Evolutionary conservation across 352 stramenopile genomes (phyloP), one percentile per base, ranked within the genome.

Genomic region (Phytophthora quininea): DNA sequence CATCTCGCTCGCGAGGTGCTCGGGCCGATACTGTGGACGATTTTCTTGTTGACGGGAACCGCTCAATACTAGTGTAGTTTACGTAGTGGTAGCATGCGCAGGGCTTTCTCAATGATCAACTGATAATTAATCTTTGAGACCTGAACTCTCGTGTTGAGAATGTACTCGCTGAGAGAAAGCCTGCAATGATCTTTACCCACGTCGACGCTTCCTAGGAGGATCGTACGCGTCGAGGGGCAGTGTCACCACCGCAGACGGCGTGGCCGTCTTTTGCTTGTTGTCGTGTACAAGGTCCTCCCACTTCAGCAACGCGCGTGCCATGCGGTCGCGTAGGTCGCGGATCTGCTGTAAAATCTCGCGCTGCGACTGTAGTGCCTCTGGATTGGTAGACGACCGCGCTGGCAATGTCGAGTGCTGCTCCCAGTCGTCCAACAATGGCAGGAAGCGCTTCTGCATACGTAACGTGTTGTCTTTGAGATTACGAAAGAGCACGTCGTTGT

Each of bases 121-220:
- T 90, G 80, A 89, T 84, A 85, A 64, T 76, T 91, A 91, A 91
- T 91, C 83, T 91, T 91, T 91, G 83, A 91, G 83, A 91, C 79
- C 83, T 91, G 80, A 91, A 82, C 33, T 63, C 54, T 54, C 65
- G 59, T 86, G 82, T 86, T 83, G 82, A 86, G 67, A 89, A 86
- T 67, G 58, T 70, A 69, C 62, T 80, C 67, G 54, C 77, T 91
- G 83, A 91, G 83, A 91, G 83, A 91, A 86, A 72, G 50, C 54
- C 57, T 24, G 19, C 19, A 24, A 24, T 24, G 19, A 24, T 24
- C 19, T 24, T 24, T 24, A 24, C 19, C 19, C 19, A 24, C 59
- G 62, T 59, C 27, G 48, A 45, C 55, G 67, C n/a, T 77, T 80
- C 3, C 12, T 48, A 11, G 61, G 62, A 14, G 52, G 60, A 0